Evolutionary conservation across 1,284 basidiomycete species (phyloP), one percentile per base, ranked within the genome.

Genomic region (Ganoderma lucidum): DNA sequence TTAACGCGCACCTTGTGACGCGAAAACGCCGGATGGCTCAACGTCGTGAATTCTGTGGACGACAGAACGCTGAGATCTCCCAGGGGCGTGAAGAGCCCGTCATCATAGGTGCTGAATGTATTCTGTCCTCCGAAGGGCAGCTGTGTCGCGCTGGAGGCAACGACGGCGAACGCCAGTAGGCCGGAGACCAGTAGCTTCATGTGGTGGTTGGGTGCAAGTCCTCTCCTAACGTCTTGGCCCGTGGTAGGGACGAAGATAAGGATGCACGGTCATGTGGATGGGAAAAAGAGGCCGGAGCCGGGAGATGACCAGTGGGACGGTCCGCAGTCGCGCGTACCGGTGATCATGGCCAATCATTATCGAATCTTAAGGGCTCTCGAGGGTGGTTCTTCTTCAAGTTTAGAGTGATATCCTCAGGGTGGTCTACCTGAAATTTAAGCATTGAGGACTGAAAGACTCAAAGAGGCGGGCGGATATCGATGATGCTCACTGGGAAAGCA

Each of bases 11-110:
- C 83, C 62, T 78, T 81, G 75, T 90, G 79, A 14, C 78, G 75
- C 0, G 88, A 88, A 73, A 88, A 89, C 44, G 78, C 75, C 0
- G 87, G 87, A 72, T 91, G 89, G 2, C 73, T 73, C 37, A 91
- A 74, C 3, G 81, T 80, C 1, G 86, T 86, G 76, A 86, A 90
- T 0, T 78, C 75, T 14, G 64, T 41, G 3, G 68, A 32, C 2
- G 84, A 84, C 14, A 90, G 78, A 19, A 74, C 66, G 39, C 78
- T 78, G 10, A 89, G 75, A 67, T 81, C 80, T 67, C 83, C 83
- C 5, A 82, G 56, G 6, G 85, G 84, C 0, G 78, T 81, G 75
- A 86, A 85, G 1, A 84, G 75, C 2, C 68, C 71, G 10, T 67
- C 61, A 10, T 69, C 66, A 39, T 69, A 71, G 6, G 28, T 35